Conservation (phyloP, 1,284 basidiomycete genomes). For the Quambalaria eucalypti region DNA sequence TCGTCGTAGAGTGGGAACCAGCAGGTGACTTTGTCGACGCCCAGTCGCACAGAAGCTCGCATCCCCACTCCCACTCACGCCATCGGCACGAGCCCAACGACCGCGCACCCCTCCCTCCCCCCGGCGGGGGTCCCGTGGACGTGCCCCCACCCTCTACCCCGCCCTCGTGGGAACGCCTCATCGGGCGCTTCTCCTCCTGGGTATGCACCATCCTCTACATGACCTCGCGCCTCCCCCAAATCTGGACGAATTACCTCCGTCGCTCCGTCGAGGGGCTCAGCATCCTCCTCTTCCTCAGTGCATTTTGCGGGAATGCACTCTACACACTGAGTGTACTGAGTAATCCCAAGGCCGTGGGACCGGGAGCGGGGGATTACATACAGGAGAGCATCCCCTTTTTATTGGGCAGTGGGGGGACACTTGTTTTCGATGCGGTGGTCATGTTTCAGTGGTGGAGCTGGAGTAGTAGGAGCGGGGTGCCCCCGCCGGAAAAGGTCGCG, state of each 20-base stretch:
- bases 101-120: too few species aligned
- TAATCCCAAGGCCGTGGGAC: constrained; percentile 23
- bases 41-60: too few species aligned
- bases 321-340: constrained; percentile 35
- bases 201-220: constrained; percentile 43
- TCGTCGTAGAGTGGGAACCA: too few species aligned
- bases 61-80: too few species aligned
- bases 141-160: not conserved
- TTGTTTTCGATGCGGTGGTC: constrained; percentile 43
- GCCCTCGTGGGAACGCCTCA: constrained; percentile 11
- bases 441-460: constrained; percentile 35
- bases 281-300: constrained; percentile 40
- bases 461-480: constrained; percentile 7
- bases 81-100: too few species aligned
- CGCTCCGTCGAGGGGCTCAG: constrained; percentile 37
- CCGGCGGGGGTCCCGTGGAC: not conserved
- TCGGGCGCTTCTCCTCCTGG: constrained; percentile 42
- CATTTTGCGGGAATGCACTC: constrained; percentile 37
- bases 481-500: too few species aligned
- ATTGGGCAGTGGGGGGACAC: constrained; percentile 36
- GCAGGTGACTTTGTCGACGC: too few species aligned
- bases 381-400: constrained; percentile 41
- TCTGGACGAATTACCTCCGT: constrained; percentile 41
- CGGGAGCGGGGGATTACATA: constrained; percentile 15
- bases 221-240: constrained; percentile 45